A percentile compares a stretch with the other conserved stretches of the same genome.
Conservation (phyloP, 345 rosid species). For the Psidium guajava region DNA sequence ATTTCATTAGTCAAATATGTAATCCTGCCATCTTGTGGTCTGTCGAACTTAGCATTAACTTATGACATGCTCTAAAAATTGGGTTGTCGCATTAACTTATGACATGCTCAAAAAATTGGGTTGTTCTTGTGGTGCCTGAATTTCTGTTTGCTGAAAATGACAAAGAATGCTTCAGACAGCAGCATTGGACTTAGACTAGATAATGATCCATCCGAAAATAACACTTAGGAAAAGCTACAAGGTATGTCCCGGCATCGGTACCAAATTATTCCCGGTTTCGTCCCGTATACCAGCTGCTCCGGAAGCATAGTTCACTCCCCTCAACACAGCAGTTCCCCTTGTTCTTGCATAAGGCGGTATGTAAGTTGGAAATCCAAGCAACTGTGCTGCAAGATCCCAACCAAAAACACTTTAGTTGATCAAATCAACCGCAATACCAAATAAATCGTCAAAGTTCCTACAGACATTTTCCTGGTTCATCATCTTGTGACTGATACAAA, state of each 20-base stretch:
- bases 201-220: not conserved
- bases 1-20: not conserved
- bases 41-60: not conserved
- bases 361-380: slow-evolving; percentile 48
- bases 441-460: not conserved
- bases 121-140: not conserved
- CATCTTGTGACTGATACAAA: not conserved
- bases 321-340: slow-evolving; percentile 36
- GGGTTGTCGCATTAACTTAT: not conserved
- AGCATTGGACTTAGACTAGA: not conserved
- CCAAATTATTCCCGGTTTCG: slow-evolving; percentile 85
- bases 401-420: not conserved
- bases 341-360: slow-evolving; percentile 56
- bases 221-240: not conserved
- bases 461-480: not conserved
- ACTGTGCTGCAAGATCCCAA: slow-evolving; percentile 41
- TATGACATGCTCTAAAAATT: not conserved
- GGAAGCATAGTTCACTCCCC: slow-evolving; percentile 78
- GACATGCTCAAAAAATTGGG: not conserved
- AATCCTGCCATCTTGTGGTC: not conserved
- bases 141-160: not conserved
- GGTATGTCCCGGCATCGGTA: not conserved
- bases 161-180: not conserved
- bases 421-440: not conserved
- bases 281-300: slow-evolving; percentile 91